Percentiles rank a stretch among this genome's conserved stretches.
These are phyloP conservation scores for Chenopodium quinoa DNA, from an alignment of 148 eudicot genomes.

Conservation along the genomic window DNA sequence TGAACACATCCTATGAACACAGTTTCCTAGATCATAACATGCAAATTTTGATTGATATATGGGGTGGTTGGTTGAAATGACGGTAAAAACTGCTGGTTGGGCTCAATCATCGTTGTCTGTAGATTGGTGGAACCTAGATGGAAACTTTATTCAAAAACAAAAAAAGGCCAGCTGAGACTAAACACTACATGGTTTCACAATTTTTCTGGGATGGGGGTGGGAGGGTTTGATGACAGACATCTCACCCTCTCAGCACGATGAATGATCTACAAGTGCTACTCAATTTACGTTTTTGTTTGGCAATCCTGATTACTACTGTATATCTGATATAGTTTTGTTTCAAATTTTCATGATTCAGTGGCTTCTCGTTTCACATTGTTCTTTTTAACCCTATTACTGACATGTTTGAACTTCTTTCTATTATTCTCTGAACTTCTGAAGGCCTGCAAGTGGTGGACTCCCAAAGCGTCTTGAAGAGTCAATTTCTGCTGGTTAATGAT, in stretches of 20 bases:
- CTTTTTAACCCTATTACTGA: not conserved
- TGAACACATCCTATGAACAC: too few species aligned
- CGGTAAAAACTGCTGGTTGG: too few species aligned
- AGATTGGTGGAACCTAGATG: too few species aligned
- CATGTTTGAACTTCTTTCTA: conserved; percentile 2
- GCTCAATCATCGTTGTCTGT: too few species aligned
- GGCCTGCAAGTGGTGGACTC: conserved; percentile 85
- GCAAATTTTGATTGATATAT: too few species aligned
- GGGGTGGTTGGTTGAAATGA: too few species aligned
- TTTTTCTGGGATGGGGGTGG: too few species aligned
- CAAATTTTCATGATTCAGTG: not conserved
- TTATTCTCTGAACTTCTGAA: conserved; percentile 36
- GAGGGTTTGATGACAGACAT: not conserved
- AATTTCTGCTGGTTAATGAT: conserved; percentile 25
- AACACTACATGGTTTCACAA: too few species aligned
- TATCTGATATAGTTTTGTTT: not conserved
- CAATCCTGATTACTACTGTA: not conserved
- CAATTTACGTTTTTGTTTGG: not conserved
- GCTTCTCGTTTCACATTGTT: not conserved
- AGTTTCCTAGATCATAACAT: too few species aligned
- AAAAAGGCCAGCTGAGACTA: too few species aligned
- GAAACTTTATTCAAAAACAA: too few species aligned
- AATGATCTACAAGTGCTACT: not conserved
- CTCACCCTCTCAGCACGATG: not conserved
- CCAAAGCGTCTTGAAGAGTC: conserved; percentile 43